A percentile compares a stretch with the other conserved stretches of the same genome.
These are phyloP conservation scores for Dorcoceras hygrometricum DNA, from an alignment of 257 asterid species.

Conservation along the genomic window DNA sequence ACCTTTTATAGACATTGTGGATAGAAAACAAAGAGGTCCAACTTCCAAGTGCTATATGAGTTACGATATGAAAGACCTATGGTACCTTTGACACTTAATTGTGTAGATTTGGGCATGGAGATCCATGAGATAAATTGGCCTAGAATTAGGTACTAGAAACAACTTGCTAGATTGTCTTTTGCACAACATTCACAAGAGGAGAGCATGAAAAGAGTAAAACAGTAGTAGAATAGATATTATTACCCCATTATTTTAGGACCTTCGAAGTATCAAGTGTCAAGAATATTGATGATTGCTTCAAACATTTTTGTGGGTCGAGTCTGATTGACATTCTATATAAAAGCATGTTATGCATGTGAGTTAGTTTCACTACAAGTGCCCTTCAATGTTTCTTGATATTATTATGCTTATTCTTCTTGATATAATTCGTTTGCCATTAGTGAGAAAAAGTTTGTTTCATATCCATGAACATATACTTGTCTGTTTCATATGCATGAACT, in stretches of 20 bases:
- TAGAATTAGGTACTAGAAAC: neutral
- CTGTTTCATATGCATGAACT: no score
- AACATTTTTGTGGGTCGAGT: neutral
- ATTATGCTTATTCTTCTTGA: neutral
- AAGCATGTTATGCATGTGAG: neutral
- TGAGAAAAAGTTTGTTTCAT: no score
- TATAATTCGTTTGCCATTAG: neutral
- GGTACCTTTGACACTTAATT: neutral
- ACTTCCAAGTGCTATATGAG: neutral
- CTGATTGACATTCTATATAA: slow-evolving; percentile 4
- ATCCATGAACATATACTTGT: neutral
- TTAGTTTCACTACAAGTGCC: neutral
- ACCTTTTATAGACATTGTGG: neutral
- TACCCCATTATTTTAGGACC: neutral
- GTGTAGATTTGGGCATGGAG: neutral
- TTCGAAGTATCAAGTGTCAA: neutral
- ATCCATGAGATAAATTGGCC: neutral
- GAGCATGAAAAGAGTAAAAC: neutral
- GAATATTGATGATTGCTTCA: neutral
- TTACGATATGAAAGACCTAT: no score
- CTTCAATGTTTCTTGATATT: neutral
- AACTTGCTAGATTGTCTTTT: neutral
- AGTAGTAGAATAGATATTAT: neutral
- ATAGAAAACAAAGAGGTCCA: neutral
- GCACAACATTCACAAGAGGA: neutral